phyloP scores from a whole-genome alignment of 2,329 filamentous ascomycete genomes.

The Apiospora rasikravindrae region DNA sequence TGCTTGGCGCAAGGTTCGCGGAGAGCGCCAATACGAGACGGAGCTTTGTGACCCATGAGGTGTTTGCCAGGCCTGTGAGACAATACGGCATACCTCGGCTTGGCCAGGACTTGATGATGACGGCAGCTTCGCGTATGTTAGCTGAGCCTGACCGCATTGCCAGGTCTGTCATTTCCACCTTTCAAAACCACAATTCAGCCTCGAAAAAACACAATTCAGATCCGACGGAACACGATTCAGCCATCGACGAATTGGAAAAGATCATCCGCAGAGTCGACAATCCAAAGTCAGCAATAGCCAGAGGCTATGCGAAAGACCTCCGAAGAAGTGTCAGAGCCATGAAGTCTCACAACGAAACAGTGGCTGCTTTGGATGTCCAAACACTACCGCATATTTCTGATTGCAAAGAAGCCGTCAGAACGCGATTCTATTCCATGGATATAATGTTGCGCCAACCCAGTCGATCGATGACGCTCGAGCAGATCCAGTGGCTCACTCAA shows the following conservation, averaged over 20 bases:
- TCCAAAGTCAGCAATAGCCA: conserved; percentile 41
- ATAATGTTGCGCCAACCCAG: conserved; percentile 22
- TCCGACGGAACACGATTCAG: neutral
- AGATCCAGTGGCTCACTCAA: conserved; percentile 46
- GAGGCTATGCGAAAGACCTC: conserved; percentile 43
- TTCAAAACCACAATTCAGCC: neutral
- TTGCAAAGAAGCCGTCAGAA: conserved; percentile 17
- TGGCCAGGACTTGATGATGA: neutral
- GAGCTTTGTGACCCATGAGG: neutral
- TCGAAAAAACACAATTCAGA: neutral
- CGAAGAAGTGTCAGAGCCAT: conserved; percentile 33
- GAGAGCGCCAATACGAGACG: neutral
- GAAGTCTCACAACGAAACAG: conserved; percentile 13
- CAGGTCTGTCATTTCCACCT: neutral
- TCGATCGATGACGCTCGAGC: conserved; percentile 22
- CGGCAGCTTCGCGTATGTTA: neutral
- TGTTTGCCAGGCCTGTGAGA: neutral
- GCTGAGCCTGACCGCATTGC: neutral
- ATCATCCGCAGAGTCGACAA: conserved; percentile 39
- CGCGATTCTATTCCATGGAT: conserved; percentile 22
- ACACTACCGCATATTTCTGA: conserved; percentile 7
- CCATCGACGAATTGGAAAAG: conserved; percentile 31
- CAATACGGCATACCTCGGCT: neutral
- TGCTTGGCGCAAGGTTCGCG: conserved; percentile 27
- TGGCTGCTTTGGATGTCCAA: neutral